These are phyloP conservation scores for Exsudoporus frostii DNA, from an alignment of 768 basidiomycete genomes.

Conservation along the genomic window DNA sequence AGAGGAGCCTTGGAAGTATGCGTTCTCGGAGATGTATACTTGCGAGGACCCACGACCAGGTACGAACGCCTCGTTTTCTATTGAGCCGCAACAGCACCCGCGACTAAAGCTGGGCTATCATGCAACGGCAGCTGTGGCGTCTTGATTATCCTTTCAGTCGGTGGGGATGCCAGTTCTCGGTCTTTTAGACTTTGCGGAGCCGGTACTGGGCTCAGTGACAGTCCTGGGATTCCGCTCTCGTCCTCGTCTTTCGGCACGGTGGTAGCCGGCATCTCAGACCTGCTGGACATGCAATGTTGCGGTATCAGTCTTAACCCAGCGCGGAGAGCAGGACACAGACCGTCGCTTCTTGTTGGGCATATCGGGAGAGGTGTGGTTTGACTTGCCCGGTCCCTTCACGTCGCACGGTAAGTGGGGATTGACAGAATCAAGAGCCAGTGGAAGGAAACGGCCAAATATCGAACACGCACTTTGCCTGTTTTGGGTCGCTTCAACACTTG, in stretches of 20 bases:
- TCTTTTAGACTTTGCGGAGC: conserved; percentile 36
- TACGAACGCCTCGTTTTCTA: conserved; percentile 15
- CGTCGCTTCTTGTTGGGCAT: conserved; percentile 80
- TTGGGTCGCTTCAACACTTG: conserved; percentile 73
- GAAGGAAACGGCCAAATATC: conserved; percentile 9
- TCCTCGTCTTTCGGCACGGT: conserved; percentile 36
- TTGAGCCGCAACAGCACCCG: conserved; percentile 37
- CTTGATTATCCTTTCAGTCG: conserved; percentile 47
- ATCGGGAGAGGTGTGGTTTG: conserved; percentile 60
- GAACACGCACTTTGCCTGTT: conserved; percentile 47
- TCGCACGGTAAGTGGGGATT: conserved; percentile 30
- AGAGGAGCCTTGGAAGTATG: neutral
- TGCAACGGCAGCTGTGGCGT: conserved; percentile 58
- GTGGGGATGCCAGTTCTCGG: conserved; percentile 38
- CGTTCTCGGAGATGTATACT: conserved; percentile 5
- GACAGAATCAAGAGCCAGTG: conserved; percentile 13
- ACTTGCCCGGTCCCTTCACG: conserved; percentile 58
- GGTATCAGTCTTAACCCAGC: conserved; percentile 24
- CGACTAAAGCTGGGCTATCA: conserved; percentile 56
- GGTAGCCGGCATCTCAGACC: conserved; percentile 37
- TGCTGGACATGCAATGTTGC: conserved; percentile 34
- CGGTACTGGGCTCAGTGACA: conserved; percentile 30
- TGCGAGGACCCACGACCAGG: neutral
- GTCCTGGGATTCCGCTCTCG: conserved; percentile 36
- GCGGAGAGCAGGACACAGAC: conserved; percentile 45